Conservation (phyloP, 345 rosid species). For the Eucalyptus virginea region DNA sequence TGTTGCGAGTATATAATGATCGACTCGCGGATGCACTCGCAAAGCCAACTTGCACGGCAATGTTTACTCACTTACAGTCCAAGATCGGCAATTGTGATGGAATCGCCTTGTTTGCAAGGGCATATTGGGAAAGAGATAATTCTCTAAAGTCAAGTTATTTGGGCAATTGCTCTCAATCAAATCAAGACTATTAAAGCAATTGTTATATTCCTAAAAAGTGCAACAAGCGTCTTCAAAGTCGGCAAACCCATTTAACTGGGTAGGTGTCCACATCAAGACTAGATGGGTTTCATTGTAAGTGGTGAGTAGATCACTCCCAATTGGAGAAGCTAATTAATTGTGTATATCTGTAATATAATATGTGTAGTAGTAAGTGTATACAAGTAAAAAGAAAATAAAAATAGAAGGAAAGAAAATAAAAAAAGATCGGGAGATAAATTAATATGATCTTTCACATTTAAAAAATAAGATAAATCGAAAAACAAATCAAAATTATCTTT, state of each 20-base stretch:
- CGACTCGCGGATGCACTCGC: background rate
- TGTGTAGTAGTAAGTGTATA: no score
- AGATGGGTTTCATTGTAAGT: background rate
- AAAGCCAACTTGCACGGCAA: background rate
- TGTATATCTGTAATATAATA: no score
- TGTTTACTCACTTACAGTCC: background rate
- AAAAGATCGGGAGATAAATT: accelerated
- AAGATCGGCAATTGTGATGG: background rate
- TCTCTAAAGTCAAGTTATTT: background rate
- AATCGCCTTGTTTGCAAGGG: background rate
- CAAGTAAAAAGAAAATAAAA: no score
- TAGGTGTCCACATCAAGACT: background rate
- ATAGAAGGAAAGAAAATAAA: accelerated
- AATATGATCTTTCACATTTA: accelerated
- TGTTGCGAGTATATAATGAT: background rate
- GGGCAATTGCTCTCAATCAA: background rate
- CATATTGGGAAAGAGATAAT: background rate
- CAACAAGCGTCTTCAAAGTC: background rate
- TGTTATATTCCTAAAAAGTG: background rate
- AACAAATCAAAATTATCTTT: no score
- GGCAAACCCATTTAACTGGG: background rate
- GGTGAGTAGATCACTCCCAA: no score
- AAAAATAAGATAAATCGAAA: no score
- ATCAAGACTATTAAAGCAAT: background rate
- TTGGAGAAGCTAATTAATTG: no score